These are phyloP conservation scores for Microsporum audouinii DNA, from an alignment of 2,329 filamentous ascomycete species.

Conservation along the genomic window DNA sequence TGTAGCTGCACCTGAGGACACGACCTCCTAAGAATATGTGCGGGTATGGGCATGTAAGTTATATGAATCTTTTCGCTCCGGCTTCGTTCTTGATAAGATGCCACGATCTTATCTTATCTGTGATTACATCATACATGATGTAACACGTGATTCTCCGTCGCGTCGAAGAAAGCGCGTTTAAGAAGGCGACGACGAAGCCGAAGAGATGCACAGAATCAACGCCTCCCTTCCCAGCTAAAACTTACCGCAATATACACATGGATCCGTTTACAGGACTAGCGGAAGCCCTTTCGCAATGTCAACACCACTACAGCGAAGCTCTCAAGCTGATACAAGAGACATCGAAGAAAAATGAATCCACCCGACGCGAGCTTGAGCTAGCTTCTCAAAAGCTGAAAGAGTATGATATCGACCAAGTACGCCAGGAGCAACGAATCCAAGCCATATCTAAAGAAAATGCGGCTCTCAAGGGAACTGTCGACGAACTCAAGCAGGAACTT, in stretches of 20 bases:
- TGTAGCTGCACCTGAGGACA: neutral
- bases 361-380: neutral
- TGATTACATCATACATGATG: neutral
- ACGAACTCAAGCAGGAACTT: neutral
- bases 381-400: neutral
- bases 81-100: neutral
- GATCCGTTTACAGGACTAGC: neutral
- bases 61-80: neutral
- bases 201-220: neutral
- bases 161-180: neutral
- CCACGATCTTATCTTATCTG: constrained; percentile 4
- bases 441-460: neutral
- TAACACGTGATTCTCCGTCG: neutral
- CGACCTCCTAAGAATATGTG: neutral
- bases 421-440: neutral
- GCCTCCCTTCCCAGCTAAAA: neutral
- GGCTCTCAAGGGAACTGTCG: neutral
- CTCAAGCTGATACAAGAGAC: neutral
- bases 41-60: too few relatives aligned
- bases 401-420: neutral
- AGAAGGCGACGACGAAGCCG: neutral
- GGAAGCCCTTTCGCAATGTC: neutral
- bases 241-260: neutral
- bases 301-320: neutral
- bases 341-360: neutral